Evolutionary conservation across 768 basidiomycete species (phyloP).

Genomic region (Hemileccinum rubropunctum): DNA sequence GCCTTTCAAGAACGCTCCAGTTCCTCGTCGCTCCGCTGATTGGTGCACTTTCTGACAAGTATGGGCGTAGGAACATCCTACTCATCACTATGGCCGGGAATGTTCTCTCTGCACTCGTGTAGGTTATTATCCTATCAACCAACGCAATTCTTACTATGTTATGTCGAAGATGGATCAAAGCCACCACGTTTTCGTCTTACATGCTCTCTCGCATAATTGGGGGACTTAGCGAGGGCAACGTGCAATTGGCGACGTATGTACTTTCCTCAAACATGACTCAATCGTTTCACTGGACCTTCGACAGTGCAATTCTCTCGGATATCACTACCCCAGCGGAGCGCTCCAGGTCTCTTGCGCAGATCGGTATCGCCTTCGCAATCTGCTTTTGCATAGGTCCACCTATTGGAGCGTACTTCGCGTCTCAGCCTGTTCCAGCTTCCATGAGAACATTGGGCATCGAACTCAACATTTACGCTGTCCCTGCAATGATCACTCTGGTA

Average conservation of each 20-base stretch:
- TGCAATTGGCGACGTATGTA: slow-evolving; percentile 89
- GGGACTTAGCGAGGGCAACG: slow-evolving; percentile 95
- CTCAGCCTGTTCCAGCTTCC: slow-evolving; percentile 68
- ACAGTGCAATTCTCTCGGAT: slow-evolving; percentile 90
- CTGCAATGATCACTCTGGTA: slow-evolving; percentile 80
- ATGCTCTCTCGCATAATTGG: slow-evolving; percentile 89
- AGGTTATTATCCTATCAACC: slow-evolving; percentile 28
- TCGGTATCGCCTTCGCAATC: slow-evolving; percentile 95
- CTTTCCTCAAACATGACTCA: background rate
- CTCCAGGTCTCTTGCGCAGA: slow-evolving; percentile 82
- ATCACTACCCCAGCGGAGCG: slow-evolving; percentile 78
- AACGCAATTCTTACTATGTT: background rate
- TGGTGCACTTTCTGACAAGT: slow-evolving; percentile 82
- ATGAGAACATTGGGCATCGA: slow-evolving; percentile 54
- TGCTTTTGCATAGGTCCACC: slow-evolving; percentile 93
- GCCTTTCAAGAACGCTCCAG: slow-evolving; percentile 64
- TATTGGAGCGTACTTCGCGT: slow-evolving; percentile 94
- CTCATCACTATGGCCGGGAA: slow-evolving; percentile 92
- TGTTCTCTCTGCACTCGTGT: slow-evolving; percentile 85
- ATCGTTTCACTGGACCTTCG: background rate
- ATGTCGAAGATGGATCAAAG: slow-evolving; percentile 73
- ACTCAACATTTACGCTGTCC: slow-evolving; percentile 87
- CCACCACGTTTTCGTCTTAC: slow-evolving; percentile 87
- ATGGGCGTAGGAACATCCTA: slow-evolving; percentile 83
- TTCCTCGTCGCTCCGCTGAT: slow-evolving; percentile 82